Evolutionary conservation across 805 yeast genomes (phyloP).

Genomic region (Ogataea nitratoaversa): DNA sequence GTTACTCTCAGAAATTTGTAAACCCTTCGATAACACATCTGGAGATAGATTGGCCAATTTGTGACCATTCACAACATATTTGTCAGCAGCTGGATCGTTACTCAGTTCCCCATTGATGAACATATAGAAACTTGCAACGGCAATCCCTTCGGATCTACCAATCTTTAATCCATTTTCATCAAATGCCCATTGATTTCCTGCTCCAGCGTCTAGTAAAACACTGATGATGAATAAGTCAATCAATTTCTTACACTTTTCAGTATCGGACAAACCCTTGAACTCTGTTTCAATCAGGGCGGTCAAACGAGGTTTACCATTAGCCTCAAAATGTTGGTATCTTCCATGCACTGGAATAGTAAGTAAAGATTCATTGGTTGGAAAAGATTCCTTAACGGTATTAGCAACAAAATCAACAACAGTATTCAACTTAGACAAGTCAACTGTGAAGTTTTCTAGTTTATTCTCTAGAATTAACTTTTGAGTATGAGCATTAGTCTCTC

Average conservation of each 20-base stretch:
- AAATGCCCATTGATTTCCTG: constrained; percentile 56
- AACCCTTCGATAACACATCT: constrained; percentile 35
- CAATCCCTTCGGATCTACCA: constrained; percentile 59
- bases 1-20: constrained; percentile 46
- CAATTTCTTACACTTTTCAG: constrained; percentile 49
- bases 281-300: constrained; percentile 34
- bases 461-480: constrained; percentile 35
- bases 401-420: constrained; percentile 43
- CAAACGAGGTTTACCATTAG: constrained; percentile 43
- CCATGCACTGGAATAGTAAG: constrained; percentile 60
- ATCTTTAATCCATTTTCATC: constrained; percentile 34
- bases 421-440: constrained; percentile 39
- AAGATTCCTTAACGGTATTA: constrained; percentile 41
- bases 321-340: constrained; percentile 62
- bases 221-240: constrained; percentile 57
- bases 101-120: constrained; percentile 45
- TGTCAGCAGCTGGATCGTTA: constrained; percentile 27
- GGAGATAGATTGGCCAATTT: constrained; percentile 34
- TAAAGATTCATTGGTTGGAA: constrained; percentile 36
- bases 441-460: constrained; percentile 40
- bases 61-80: constrained; percentile 41
- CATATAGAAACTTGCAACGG: constrained; percentile 55
- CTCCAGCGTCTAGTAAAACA: constrained; percentile 65
- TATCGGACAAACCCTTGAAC: constrained; percentile 30
- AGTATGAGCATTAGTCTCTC: constrained; percentile 47